A percentile compares a stretch with the other conserved stretches of the same genome.
Evolutionary conservation across 768 basidiomycete species (phyloP).

Genomic region (Thelephora ganbajun): DNA sequence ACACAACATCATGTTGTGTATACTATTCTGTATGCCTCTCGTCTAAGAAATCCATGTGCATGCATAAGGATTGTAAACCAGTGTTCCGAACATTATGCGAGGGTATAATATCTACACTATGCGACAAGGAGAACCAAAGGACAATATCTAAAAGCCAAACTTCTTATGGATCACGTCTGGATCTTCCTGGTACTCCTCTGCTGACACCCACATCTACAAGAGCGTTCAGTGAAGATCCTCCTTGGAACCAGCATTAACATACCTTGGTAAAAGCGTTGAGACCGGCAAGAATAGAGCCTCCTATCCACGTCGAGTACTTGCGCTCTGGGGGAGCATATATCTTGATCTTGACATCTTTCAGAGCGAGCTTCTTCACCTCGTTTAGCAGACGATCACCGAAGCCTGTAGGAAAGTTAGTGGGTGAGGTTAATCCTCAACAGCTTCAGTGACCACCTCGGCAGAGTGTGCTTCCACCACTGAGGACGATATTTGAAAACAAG

Average conservation of each 20-base stretch:
- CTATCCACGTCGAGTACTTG: conserved; percentile 96
- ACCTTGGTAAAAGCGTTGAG: conserved; percentile 97
- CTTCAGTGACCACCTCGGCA: conserved; percentile 58
- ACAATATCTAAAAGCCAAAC: conserved; percentile 49
- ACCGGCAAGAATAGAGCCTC: conserved; percentile 92
- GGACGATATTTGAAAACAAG: conserved; percentile 90
- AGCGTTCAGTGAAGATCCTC: background rate
- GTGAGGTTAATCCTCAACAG: conserved; percentile 11
- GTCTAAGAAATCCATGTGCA: conserved; percentile 20
- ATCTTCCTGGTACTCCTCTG: conserved; percentile 98
- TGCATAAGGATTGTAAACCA: conserved; percentile 6
- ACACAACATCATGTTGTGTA: conserved; percentile 21
- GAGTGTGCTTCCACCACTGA: conserved; percentile 92
- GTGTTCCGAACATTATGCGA: no score
- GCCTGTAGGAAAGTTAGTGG: conserved; percentile 29
- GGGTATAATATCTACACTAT: background rate
- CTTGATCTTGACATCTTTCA: conserved; percentile 97
- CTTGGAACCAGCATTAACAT: conserved; percentile 5
- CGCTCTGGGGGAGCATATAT: conserved; percentile 99
- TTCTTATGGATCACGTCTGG: conserved; percentile 98
- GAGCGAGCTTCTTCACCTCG: conserved; percentile 90
- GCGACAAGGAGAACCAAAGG: conserved; percentile 1
- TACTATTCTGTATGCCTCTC: conserved; percentile 26
- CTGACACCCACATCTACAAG: conserved; percentile 95
- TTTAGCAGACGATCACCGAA: conserved; percentile 94